Conservation (phyloP, 176 grass and related monocot species). For the Triticum dicoccoides region DNA sequence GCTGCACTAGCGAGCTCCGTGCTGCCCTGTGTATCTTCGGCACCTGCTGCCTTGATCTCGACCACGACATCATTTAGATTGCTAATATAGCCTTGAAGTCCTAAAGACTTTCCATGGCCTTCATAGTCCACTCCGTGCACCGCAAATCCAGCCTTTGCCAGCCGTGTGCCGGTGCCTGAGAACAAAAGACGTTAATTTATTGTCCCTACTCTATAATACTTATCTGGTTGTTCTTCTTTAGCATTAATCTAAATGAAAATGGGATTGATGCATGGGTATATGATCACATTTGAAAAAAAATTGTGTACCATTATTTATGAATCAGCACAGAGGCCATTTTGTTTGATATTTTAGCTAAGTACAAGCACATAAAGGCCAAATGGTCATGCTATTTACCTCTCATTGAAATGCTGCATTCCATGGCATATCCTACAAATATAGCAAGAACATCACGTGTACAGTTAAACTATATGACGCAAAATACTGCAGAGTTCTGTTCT, state of each 20-base stretch:
- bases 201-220: background rate
- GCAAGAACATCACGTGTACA: background rate
- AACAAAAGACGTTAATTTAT: background rate
- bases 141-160: constrained; percentile 57
- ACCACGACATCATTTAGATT: constrained; percentile 26
- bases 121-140: constrained; percentile 80
- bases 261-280: background rate
- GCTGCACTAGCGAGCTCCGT: too few relatives aligned
- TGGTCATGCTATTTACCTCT: constrained; percentile 44
- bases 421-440: constrained; percentile 55
- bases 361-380: background rate
- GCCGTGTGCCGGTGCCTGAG: constrained; percentile 47
- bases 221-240: background rate
- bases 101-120: constrained; percentile 69
- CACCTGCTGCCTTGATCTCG: too few relatives aligned
- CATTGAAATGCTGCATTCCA: constrained; percentile 89
- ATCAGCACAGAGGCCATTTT: background rate
- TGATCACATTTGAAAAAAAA: background rate
- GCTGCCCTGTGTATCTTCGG: too few relatives aligned
- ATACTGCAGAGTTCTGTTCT: background rate
- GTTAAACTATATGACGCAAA: background rate
- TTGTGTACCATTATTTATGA: background rate
- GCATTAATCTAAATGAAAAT: background rate
- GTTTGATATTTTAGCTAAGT: background rate
- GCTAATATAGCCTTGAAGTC: constrained; percentile 67